Evolutionary conservation across 192 early-diverging fungal species (phyloP).

Genomic region (Coemansia sp.): DNA sequence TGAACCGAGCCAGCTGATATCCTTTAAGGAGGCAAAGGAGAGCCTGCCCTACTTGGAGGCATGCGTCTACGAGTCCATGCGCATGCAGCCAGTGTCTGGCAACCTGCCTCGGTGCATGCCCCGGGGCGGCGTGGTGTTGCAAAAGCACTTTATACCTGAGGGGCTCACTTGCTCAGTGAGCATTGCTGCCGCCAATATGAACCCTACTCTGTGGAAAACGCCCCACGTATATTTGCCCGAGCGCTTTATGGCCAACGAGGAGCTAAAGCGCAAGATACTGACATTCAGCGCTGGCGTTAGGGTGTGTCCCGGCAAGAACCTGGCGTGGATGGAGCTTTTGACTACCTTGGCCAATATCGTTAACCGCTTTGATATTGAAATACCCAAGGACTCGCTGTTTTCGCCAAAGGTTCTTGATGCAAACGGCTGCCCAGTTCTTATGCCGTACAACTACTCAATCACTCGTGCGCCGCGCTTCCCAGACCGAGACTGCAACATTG

Average conservation of each 20-base stretch:
- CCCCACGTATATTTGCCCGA: constrained; percentile 21
- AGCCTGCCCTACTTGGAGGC: constrained; percentile 40
- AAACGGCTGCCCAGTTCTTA: constrained; percentile 14
- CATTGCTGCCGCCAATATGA: constrained; percentile 17
- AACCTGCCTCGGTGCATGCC: constrained; percentile 33
- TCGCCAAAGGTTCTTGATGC: constrained; percentile 6
- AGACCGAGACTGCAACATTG: constrained; percentile 39
- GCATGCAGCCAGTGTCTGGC: constrained; percentile 19
- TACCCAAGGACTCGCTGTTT: constrained; percentile 34
- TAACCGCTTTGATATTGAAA: constrained; percentile 19
- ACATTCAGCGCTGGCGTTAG: constrained; percentile 43
- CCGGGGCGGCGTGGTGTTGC: constrained; percentile 32
- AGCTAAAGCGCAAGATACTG: constrained; percentile 15
- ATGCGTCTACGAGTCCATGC: constrained; percentile 41
- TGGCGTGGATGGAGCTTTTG: constrained; percentile 38
- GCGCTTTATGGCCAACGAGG: constrained; percentile 16
- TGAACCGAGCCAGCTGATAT: constrained; percentile 10
- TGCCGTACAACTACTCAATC: constrained; percentile 14
- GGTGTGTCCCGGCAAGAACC: constrained; percentile 33
- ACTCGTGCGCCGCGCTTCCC: constrained; percentile 34
- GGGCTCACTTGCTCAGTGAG: constrained; percentile 27
- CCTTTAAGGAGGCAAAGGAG: constrained; percentile 16
- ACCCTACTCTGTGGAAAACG: constrained; percentile 6
- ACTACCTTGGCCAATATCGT: constrained; percentile 39
- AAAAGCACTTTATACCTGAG: constrained; percentile 39